Evolutionary conservation across 441 rosid species (phyloP), one percentile per base, ranked within the genome.

Genomic region (Metrosideros polymorpha): DNA sequence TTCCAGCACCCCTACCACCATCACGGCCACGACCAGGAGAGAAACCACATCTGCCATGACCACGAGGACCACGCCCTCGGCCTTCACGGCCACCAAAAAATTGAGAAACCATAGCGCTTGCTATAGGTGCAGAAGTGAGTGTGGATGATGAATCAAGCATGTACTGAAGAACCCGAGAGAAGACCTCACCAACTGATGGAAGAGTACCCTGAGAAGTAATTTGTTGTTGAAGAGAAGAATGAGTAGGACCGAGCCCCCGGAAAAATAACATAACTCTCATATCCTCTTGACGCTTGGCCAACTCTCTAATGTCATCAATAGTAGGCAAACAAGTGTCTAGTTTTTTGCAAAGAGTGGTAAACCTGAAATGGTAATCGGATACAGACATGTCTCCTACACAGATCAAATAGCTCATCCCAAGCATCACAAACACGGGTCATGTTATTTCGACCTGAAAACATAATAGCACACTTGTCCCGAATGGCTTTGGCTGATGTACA

Each of bases 171-270:
- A 61, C 42, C 2, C 3, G 10, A 2, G 75, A 30, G 5, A 61
- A 61, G 1, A 61, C 75, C 75, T 61, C 42, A 61, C 30, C 75
- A 17, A 30, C 24, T 8, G 35, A 61, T 30, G 42, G 75, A 61
- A 61, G 42, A 61, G 24, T 30, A 17, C 75, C 8, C 12, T 17
- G 5, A 18, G 75, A 61, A 32, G 22, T 2, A 61, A 61, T 61
- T 1, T 7, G 12, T 0, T 30, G 3, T 61, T 0, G 1, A 1
- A 30, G 42, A 61, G 12, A 61, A 61, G 12, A 61, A 61, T 2
- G 42, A 61, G 24, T 0, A 61, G 3, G 75, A 61, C 24, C 24
- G 30, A 61, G 75, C 3, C 75, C 75, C 12, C 17, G 0, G 3
- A 61, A 6, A 30, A 7, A 61, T 61, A 61, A 30, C 75, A 30